phyloP scores from a whole-genome alignment of 1,284 basidiomycete genomes.

The Rhodotorula sp. region DNA sequence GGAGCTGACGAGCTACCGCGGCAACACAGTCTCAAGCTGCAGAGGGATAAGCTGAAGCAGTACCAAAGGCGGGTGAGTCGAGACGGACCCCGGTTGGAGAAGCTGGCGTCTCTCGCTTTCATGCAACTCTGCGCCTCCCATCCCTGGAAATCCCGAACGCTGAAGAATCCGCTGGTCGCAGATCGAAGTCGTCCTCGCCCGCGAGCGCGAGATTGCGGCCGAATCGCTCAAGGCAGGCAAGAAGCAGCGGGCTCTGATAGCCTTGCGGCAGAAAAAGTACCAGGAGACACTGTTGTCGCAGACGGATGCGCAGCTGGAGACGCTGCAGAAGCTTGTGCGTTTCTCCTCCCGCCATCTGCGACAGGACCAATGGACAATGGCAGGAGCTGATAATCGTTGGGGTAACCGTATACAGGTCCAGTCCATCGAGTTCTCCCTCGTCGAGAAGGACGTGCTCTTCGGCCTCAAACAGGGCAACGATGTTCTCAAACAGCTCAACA shows the following conservation, averaged over 20 bases:
- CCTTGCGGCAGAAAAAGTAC: conserved; percentile 85
- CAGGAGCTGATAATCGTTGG: not conserved
- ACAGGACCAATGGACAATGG: no score
- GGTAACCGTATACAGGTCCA: conserved; percentile 66
- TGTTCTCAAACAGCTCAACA: conserved; percentile 88
- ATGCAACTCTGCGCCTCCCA: not conserved
- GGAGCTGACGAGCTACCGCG: conserved; percentile 33
- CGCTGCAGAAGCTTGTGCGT: conserved; percentile 81
- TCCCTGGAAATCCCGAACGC: no score
- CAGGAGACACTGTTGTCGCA: conserved; percentile 82
- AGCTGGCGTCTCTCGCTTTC: not conserved
- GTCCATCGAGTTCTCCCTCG: conserved; percentile 91
- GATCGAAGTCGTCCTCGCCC: conserved; percentile 82
- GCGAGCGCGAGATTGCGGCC: conserved; percentile 85
- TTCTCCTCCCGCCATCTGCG: not conserved
- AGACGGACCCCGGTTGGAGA: not conserved
- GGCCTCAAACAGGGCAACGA: conserved; percentile 90
- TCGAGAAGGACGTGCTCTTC: conserved; percentile 88
- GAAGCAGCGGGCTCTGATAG: conserved; percentile 80
- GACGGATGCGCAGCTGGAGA: conserved; percentile 87
- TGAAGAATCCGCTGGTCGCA: conserved; percentile 46
- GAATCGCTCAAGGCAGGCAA: conserved; percentile 74
- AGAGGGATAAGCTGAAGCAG: conserved; percentile 90
- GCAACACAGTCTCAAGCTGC: conserved; percentile 73
- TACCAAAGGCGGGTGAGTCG: conserved; percentile 83